Conservation (phyloP, 129 eudicot species). For the Tagetes erecta region DNA sequence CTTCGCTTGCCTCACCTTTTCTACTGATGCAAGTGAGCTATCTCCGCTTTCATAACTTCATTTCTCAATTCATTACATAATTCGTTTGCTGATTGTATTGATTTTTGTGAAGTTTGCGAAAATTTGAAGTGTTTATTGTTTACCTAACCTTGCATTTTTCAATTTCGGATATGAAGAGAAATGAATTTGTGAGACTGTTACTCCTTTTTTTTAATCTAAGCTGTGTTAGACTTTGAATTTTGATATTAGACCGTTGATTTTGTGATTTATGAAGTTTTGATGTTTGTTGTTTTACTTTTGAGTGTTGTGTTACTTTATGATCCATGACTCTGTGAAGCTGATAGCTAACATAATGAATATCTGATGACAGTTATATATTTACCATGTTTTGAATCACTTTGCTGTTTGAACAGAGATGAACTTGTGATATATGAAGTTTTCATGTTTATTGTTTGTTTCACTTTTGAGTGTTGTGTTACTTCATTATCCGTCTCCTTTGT, state of each 20-base stretch:
- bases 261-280: not conserved
- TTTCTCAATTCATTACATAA: not conserved
- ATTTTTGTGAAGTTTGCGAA: not conserved
- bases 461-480: not conserved
- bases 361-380: too few relatives aligned
- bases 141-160: not conserved
- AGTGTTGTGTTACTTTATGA: not conserved
- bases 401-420: not conserved
- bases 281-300: not conserved
- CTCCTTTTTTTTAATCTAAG: not conserved
- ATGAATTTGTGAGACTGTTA: too few relatives aligned
- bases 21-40: slow-evolving; percentile 52
- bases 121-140: not conserved
- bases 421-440: not conserved
- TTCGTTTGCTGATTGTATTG: not conserved
- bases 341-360: too few relatives aligned
- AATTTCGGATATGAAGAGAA: not conserved
- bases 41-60: not conserved
- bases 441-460: not conserved
- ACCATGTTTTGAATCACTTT: too few relatives aligned
- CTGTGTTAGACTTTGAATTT: not conserved
- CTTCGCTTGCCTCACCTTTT: slow-evolving; percentile 62
- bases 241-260: not conserved
- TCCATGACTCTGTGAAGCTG: not conserved
- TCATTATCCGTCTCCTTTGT: not conserved